Percentiles rank a stretch among this genome's conserved stretches.
These are phyloP conservation scores for Isoetes taiwanensis DNA, from an alignment of 75 land plant species.

Conservation along the genomic window DNA sequence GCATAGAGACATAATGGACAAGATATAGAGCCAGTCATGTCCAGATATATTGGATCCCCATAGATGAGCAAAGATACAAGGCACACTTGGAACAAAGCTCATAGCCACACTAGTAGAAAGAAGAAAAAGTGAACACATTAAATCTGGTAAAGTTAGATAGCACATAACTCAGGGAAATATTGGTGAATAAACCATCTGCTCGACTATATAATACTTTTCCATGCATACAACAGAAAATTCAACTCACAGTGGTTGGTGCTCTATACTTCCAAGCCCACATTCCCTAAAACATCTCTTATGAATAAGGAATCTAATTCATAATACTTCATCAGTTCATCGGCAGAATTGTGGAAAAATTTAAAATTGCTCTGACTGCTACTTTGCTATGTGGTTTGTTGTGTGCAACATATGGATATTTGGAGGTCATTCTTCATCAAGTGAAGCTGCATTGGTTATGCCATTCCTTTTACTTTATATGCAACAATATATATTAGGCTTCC, in stretches of 20 bases:
- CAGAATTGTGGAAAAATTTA: slow-evolving; percentile 60
- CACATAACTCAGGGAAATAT: background rate
- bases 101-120: slow-evolving; percentile 56
- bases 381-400: slow-evolving; percentile 97
- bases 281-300: slow-evolving; percentile 33
- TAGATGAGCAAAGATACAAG: slow-evolving; percentile 73
- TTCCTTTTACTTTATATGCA: slow-evolving; percentile 87
- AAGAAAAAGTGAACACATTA: background rate
- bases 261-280: slow-evolving; percentile 67
- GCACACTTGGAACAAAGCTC: slow-evolving; percentile 93
- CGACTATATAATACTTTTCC: slow-evolving; percentile 65
- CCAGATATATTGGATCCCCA: slow-evolving; percentile 24
- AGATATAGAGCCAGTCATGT: slow-evolving; percentile 69
- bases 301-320: background rate
- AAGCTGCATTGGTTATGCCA: slow-evolving; percentile 92
- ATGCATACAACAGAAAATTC: slow-evolving; percentile 87
- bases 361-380: slow-evolving; percentile 80
- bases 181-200: slow-evolving; percentile 45
- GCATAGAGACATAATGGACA: slow-evolving; percentile 87
- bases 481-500: slow-evolving; percentile 65
- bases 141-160: background rate
- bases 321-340: background rate
- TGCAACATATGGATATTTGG: slow-evolving; percentile 97
- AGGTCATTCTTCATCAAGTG: slow-evolving; percentile 62
- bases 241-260: slow-evolving; percentile 26